Percentiles rank a stretch among this genome's conserved stretches.
These are phyloP conservation scores for Pyrenochaeta sp. DNA, from an alignment of 2,329 filamentous ascomycete genomes.

Conservation along the genomic window DNA sequence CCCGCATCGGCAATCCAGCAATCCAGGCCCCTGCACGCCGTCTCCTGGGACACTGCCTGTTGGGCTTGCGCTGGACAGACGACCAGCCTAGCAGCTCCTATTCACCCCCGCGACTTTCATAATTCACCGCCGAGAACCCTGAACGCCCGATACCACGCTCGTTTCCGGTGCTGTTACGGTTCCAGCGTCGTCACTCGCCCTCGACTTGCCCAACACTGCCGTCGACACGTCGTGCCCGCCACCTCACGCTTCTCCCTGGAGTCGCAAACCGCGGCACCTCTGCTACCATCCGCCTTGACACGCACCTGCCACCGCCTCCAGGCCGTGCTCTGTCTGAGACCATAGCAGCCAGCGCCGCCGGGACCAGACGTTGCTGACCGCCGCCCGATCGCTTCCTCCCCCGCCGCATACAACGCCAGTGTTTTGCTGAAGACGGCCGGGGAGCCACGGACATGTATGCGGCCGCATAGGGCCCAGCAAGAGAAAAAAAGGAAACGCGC, in stretches of 20 bases:
- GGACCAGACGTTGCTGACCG: conserved; percentile 15
- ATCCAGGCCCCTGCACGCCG: neutral
- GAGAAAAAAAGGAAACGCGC: conserved; percentile 19
- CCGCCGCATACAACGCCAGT: conserved; percentile 8
- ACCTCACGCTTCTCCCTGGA: neutral
- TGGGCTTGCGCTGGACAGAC: neutral
- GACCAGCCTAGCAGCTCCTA: neutral
- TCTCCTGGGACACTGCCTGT: conserved; percentile 7
- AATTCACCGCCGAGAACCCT: neutral
- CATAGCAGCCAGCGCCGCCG: conserved; percentile 12
- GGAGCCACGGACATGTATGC: conserved; percentile 38
- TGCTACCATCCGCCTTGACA: conserved; percentile 11
- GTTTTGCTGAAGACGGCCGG: conserved; percentile 6
- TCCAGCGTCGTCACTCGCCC: neutral
- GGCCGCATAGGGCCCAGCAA: conserved; percentile 26
- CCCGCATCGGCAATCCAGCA: neutral
- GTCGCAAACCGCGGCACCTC: conserved; percentile 11
- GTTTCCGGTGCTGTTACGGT: no score
- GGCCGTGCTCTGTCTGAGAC: conserved; percentile 25
- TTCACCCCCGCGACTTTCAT: conserved; percentile 3
- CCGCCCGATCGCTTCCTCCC: conserved; percentile 5
- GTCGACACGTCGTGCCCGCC: neutral
- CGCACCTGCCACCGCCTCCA: conserved; percentile 18
- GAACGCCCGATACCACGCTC: conserved; percentile 3
- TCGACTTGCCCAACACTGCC: neutral